Percentiles rank a stretch among this genome's conserved stretches.
Evolutionary conservation across 2,329 filamentous ascomycete species (phyloP).

Genomic region (Cladophialophora yegresii): DNA sequence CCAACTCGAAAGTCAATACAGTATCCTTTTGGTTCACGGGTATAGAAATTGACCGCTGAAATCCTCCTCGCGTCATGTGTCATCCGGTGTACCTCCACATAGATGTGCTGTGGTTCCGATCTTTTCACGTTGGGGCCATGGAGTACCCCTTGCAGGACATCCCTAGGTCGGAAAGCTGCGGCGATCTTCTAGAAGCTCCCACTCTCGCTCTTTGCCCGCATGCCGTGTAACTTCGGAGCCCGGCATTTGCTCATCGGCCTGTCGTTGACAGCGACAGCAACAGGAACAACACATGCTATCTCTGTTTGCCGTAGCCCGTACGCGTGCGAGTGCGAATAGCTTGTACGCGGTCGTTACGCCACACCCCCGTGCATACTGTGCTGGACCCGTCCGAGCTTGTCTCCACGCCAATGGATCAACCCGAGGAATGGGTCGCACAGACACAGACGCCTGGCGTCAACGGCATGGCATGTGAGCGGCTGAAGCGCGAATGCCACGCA

Average conservation of each 20-base stretch:
- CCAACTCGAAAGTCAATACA: too few relatives aligned
- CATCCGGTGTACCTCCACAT: too few relatives aligned
- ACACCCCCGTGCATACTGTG: not conserved
- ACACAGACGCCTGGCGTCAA: conserved; percentile 6
- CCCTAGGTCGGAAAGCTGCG: not conserved
- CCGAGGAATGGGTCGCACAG: conserved; percentile 29
- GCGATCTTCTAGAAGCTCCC: not conserved
- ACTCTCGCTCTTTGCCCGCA: not conserved
- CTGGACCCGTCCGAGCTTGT: not conserved
- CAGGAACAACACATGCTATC: not conserved
- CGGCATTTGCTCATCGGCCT: not conserved
- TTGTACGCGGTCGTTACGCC: too few relatives aligned
- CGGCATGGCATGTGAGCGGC: conserved; percentile 7
- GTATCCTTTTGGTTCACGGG: too few relatives aligned
- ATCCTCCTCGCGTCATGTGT: too few relatives aligned
- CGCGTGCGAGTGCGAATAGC: too few relatives aligned
- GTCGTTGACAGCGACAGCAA: too few relatives aligned
- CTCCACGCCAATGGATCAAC: conserved; percentile 14
- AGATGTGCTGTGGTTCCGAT: too few relatives aligned
- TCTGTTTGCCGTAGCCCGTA: not conserved
- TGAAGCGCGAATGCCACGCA: not conserved
- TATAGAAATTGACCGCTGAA: too few relatives aligned
- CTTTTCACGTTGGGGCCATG: too few relatives aligned
- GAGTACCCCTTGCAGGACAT: not conserved
- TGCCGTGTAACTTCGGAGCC: not conserved